These are phyloP conservation scores for Scheffersomyces segobiensis DNA, from an alignment of 1,139 yeast genomes.

Conservation along the genomic window DNA sequence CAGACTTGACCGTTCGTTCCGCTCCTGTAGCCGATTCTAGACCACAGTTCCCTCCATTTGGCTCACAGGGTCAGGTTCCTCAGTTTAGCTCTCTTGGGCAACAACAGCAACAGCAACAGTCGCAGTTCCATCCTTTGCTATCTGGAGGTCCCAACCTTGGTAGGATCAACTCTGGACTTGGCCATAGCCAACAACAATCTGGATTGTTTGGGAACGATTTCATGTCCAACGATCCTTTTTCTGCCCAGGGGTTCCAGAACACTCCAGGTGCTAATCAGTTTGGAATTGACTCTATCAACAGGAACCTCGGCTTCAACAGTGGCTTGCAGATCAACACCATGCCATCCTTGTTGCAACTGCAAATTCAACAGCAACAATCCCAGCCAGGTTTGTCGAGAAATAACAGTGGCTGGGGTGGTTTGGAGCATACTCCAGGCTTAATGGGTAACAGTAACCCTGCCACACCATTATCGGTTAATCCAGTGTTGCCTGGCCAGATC, in stretches of 20 bases:
- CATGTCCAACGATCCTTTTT: constrained; percentile 26
- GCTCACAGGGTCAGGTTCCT: constrained; percentile 7
- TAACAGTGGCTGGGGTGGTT: constrained; percentile 41
- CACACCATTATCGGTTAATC: constrained; percentile 30
- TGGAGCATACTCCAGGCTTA: constrained; percentile 25
- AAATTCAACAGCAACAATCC: constrained; percentile 16
- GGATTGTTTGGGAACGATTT: constrained; percentile 29
- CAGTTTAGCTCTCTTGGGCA: constrained; percentile 1
- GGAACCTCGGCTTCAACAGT: constrained; percentile 10
- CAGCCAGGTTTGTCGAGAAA: constrained; percentile 38
- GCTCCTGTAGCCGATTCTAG: neutral
- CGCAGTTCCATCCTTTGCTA: constrained; percentile 24
- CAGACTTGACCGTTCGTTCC: constrained; percentile 4
- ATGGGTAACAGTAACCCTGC: constrained; percentile 24
- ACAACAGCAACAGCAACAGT: constrained; percentile 11
- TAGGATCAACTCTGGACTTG: constrained; percentile 20
- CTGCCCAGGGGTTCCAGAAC: constrained; percentile 11
- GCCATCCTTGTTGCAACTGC: constrained; percentile 11
- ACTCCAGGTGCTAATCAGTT: constrained; percentile 16
- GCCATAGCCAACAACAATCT: constrained; percentile 15
- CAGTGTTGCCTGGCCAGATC: constrained; percentile 22
- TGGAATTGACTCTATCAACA: constrained; percentile 27
- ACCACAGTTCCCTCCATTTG: constrained; percentile 1
- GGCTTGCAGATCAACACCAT: constrained; percentile 8
- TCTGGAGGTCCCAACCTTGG: constrained; percentile 24